Conservation (phyloP, 1,139 yeast species). For the Ashbya aceris region DNA sequence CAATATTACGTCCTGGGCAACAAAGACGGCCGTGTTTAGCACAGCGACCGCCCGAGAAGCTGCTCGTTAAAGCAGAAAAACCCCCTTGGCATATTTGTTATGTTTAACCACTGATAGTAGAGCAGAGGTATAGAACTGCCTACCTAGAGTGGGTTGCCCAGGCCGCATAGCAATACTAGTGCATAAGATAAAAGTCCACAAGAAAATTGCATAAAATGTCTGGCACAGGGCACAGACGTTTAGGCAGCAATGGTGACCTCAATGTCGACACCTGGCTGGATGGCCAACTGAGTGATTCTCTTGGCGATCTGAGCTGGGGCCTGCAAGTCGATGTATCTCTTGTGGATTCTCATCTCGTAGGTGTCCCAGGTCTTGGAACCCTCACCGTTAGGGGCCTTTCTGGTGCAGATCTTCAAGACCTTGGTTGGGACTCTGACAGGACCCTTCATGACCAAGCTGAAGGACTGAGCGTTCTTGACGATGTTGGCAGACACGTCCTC, state of each 20-base stretch:
- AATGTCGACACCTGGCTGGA: constrained; percentile 66
- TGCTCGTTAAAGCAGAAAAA: too few species aligned
- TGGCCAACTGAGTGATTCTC: constrained; percentile 92
- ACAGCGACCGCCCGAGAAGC: too few species aligned
- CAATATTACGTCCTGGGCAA: constrained; percentile 1
- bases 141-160: constrained; percentile 31
- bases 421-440: constrained; percentile 99
- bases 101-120: constrained; percentile 32
- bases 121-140: constrained; percentile 33
- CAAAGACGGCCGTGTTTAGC: constrained; percentile 2
- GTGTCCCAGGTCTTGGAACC: constrained; percentile 99
- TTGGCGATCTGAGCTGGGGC: constrained; percentile 92
- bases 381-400: constrained; percentile 99
- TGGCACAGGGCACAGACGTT: constrained; percentile 1
- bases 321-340: constrained; percentile 97
- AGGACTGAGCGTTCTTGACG: constrained; percentile 76
- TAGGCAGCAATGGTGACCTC: constrained; percentile 39
- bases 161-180: not conserved
- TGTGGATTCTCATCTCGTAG: constrained; percentile 99
- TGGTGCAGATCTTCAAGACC: constrained; percentile 96
- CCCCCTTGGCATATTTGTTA: not conserved
- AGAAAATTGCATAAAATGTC: not conserved
- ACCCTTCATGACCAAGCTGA: constrained; percentile 85
- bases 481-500: constrained; percentile 90
- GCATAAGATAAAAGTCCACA: constrained; percentile 1